Evolutionary conservation across 208 protist species (phyloP), one percentile per base, ranked within the genome.

Genomic region (Crithidia brevicula): DNA sequence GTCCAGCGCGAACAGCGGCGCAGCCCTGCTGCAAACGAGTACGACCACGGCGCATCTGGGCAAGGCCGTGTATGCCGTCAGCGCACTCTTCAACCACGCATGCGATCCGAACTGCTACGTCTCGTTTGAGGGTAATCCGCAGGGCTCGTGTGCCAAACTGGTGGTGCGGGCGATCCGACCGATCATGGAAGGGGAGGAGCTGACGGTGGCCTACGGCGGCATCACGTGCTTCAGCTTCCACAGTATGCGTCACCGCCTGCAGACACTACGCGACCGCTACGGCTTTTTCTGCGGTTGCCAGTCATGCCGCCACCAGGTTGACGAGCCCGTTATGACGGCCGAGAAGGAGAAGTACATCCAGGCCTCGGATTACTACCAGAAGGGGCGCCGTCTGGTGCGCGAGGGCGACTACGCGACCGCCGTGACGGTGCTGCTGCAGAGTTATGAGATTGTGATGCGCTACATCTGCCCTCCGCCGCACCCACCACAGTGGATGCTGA

Each of bases 301-400:
- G 18, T 60, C 80, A 20, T 94, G 91, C 69, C 54, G 65, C 20
- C 72, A 81, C 52, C 80, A 92, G 52, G 81, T 88, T 22, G 92
- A 97, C 54, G 88, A 97, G 52, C 59, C 74, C 1, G 85, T 97
- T 18, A 61, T 45, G 18, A 47, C 66, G 28, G 69, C 81, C 30
- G 84, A 89, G 33, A 90, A 95, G 77, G 82, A 79, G 13, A 75
- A 89, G 50, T 95, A 95, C 67, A 77, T 97, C 49, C 77, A 93
- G 71, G 85, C 88, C 8, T 68, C 88, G 16, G 89, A 94, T 71
- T 93, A 93, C 69, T 97, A 97, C 63, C 92, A 97, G 63, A 97
- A 97, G 56, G 92, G 92, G 2, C 81, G 83, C 46, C 85, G 86
- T 11, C 60, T 97, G 25, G 82, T 94, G 16, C 86, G 88, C 30